phyloP scores from a whole-genome alignment of 208 protist species.

The Acanthamoeba culbertsoni region DNA sequence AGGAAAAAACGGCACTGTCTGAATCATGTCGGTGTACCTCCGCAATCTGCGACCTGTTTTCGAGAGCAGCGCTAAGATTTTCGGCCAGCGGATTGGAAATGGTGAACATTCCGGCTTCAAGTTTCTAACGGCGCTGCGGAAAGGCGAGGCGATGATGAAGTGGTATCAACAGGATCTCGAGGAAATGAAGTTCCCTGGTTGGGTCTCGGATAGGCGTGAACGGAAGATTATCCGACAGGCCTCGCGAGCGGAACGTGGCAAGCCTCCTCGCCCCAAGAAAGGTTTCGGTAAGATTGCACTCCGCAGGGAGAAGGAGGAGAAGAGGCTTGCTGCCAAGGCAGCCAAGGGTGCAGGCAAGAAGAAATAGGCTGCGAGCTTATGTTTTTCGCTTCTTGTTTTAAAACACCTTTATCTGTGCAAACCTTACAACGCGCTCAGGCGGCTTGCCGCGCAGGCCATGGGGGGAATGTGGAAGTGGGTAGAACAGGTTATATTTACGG shows the following conservation, averaged over 20 bases:
- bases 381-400: too few relatives aligned
- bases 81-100: not conserved
- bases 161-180: constrained; percentile 33
- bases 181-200: constrained; percentile 20
- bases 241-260: not conserved
- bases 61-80: not conserved
- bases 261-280: constrained; percentile 20
- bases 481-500: too few relatives aligned
- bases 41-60: not conserved
- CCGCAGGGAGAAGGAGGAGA: constrained; percentile 16
- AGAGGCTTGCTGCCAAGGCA: constrained; percentile 52
- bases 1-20: too few relatives aligned
- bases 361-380: too few relatives aligned
- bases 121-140: not conserved
- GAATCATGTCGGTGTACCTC: not conserved
- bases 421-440: too few relatives aligned
- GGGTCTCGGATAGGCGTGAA: not conserved
- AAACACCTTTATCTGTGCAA: too few relatives aligned
- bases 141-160: not conserved
- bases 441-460: too few relatives aligned
- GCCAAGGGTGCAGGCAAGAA: constrained; percentile 38
- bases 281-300: constrained; percentile 38
- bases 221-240: not conserved
- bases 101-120: not conserved
- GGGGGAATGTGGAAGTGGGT: too few relatives aligned